Evolutionary conservation across 495 filamentous ascomycete genomes (phyloP).

Genomic region (Schizothecium vesticola): DNA sequence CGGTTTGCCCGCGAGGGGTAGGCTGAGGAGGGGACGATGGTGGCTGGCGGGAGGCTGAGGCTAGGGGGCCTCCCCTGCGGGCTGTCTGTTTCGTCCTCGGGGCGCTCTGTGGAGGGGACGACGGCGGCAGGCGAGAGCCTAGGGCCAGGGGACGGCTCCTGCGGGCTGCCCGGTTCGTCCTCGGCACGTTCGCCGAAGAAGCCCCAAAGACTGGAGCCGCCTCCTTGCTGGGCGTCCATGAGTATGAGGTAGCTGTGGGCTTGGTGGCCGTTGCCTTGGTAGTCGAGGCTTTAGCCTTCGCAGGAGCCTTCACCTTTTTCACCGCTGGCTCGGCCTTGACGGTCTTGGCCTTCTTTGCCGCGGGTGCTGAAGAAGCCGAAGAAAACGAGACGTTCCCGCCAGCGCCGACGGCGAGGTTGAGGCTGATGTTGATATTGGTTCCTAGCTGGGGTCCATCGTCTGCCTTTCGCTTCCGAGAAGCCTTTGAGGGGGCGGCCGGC

Average conservation of each 20-base stretch:
- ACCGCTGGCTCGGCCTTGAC: neutral
- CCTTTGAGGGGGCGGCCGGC: neutral
- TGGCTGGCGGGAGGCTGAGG: neutral
- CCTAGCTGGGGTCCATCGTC: constrained; percentile 9
- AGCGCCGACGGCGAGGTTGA: constrained; percentile 10
- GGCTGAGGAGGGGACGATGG: neutral
- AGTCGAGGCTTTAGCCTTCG: neutral
- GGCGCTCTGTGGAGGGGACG: neutral
- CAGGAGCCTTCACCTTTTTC: constrained; percentile 1
- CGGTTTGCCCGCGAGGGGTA: constrained; percentile 12
- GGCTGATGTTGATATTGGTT: constrained; percentile 14
- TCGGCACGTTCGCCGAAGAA: too few relatives aligned
- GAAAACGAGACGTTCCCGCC: constrained; percentile 9
- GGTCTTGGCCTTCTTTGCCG: constrained; percentile 15
- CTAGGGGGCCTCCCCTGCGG: too few relatives aligned
- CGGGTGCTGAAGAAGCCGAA: neutral
- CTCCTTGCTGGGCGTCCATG: neutral
- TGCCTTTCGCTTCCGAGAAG: constrained; percentile 30
- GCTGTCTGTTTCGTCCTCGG: neutral
- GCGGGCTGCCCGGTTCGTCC: neutral
- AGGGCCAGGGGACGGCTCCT: too few relatives aligned
- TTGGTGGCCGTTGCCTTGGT: neutral
- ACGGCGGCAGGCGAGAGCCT: neutral
- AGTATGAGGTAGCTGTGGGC: neutral
- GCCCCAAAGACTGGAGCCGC: too few relatives aligned